Evolutionary conservation across 1,284 basidiomycete species (phyloP).

Genomic region (Cutaneotrichosporon spelunceum): DNA sequence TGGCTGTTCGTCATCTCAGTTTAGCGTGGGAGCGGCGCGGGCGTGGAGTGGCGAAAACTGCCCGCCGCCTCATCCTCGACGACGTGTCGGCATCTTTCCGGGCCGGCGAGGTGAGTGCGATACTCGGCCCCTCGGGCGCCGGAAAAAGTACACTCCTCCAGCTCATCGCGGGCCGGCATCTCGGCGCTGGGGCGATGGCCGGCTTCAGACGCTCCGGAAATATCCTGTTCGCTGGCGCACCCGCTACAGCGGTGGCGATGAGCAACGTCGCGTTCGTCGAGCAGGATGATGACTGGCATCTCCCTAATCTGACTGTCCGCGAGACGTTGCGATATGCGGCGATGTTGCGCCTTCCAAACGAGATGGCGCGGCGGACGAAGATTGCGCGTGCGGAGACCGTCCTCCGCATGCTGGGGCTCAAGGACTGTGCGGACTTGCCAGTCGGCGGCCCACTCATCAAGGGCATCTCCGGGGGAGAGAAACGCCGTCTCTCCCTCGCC

Average conservation of each 20-base stretch:
- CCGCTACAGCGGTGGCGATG: conserved; percentile 33
- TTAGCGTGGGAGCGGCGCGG: conserved; percentile 43
- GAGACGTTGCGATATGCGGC: conserved; percentile 56
- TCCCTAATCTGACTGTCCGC: conserved; percentile 54
- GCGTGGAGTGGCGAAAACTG: conserved; percentile 28
- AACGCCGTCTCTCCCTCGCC: conserved; percentile 57
- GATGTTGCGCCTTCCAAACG: conserved; percentile 54
- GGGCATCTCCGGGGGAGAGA: conserved; percentile 59
- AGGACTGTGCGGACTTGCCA: conserved; percentile 57
- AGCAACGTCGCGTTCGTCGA: conserved; percentile 56
- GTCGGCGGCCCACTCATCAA: conserved; percentile 57
- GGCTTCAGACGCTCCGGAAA: conserved; percentile 44
- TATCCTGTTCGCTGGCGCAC: conserved; percentile 48
- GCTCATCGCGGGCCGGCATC: conserved; percentile 51
- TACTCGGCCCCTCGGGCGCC: conserved; percentile 54
- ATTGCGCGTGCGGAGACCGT: conserved; percentile 56
- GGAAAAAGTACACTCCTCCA: conserved; percentile 56
- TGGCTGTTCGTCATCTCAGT: conserved; percentile 42
- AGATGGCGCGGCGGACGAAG: conserved; percentile 52
- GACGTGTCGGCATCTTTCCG: conserved; percentile 53
- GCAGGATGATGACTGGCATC: conserved; percentile 57
- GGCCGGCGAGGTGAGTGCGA: conserved; percentile 54
- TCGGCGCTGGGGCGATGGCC: conserved; percentile 47
- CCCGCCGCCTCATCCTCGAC: conserved; percentile 52
- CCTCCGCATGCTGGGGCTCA: conserved; percentile 55